Evolutionary conservation across 805 yeast genomes (phyloP).

Genomic region (Myxozyma monticola): DNA sequence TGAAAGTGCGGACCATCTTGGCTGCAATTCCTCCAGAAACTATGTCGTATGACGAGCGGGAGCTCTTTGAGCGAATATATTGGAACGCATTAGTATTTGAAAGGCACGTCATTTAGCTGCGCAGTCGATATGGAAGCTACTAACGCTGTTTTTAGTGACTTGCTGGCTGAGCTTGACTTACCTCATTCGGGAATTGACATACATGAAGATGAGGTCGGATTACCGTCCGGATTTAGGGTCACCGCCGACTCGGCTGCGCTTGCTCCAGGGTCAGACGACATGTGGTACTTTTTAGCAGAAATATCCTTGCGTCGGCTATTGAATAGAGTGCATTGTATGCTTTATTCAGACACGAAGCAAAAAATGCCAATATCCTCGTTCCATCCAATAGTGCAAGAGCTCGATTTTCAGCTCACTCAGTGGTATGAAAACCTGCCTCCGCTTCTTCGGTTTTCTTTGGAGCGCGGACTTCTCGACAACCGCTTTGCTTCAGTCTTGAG

Average conservation of each 20-base stretch:
- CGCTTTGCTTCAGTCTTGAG: slow-evolving; percentile 15
- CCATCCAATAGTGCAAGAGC: slow-evolving; percentile 23
- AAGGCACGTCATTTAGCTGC: slow-evolving; percentile 1
- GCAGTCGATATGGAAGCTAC: background rate
- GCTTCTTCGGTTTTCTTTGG: slow-evolving; percentile 7
- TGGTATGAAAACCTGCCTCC: slow-evolving; percentile 22
- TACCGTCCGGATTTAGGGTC: slow-evolving; percentile 17
- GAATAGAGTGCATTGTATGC: slow-evolving; percentile 22
- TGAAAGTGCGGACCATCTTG: slow-evolving; percentile 8
- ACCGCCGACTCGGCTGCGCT: background rate
- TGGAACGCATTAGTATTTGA: slow-evolving; percentile 22
- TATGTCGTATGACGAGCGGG: slow-evolving; percentile 7
- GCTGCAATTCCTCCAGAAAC: slow-evolving; percentile 3
- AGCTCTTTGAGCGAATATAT: slow-evolving; percentile 16
- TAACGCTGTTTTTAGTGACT: slow-evolving; percentile 5
- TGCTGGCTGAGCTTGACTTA: slow-evolving; percentile 19
- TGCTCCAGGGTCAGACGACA: slow-evolving; percentile 21
- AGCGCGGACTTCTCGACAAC: slow-evolving; percentile 3
- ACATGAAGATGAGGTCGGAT: slow-evolving; percentile 16
- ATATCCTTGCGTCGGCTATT: slow-evolving; percentile 18
- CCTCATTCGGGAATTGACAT: slow-evolving; percentile 23
- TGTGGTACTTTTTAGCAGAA: slow-evolving; percentile 22
- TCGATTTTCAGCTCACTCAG: slow-evolving; percentile 24
- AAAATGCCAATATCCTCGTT: slow-evolving; percentile 17
- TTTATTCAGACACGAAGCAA: slow-evolving; percentile 7